A percentile compares a stretch with the other conserved stretches of the same genome.
phyloP scores from a whole-genome alignment of 2,329 filamentous ascomycete species.

The Fusarium sp. region DNA sequence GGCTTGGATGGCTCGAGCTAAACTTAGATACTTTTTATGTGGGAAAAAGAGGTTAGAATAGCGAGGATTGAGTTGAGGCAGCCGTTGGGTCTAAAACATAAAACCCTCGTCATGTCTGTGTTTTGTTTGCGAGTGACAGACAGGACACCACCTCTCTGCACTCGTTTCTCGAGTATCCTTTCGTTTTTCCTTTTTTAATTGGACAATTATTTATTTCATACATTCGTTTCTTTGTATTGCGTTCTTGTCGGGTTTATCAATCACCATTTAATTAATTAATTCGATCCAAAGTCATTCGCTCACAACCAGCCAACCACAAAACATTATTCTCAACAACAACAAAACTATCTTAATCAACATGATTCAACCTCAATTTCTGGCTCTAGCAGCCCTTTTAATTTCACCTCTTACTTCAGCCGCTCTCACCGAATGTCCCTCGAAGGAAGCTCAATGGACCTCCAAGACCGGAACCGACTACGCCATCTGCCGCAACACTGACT shows the following conservation, averaged over 20 bases:
- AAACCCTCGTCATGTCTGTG: constrained; percentile 10
- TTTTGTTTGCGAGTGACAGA: neutral
- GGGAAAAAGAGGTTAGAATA: neutral
- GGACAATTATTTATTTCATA: constrained; percentile 7
- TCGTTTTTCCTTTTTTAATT: constrained; percentile 14
- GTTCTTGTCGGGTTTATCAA: neutral
- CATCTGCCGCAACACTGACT: constrained; percentile 36
- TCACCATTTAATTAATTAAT: constrained; percentile 3
- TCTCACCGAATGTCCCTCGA: constrained; percentile 27
- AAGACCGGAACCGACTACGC: constrained; percentile 11
- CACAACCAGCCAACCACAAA: neutral
- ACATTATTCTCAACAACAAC: neutral
- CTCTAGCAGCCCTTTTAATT: constrained; percentile 32
- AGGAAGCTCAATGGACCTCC: constrained; percentile 26
- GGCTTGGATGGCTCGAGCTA: neutral
- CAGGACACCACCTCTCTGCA: constrained; percentile 22
- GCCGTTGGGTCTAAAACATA: constrained; percentile 12
- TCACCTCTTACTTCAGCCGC: constrained; percentile 27
- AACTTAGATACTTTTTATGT: constrained; percentile 16
- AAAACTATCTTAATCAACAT: constrained; percentile 1
- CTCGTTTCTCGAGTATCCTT: constrained; percentile 17
- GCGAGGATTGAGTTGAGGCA: neutral
- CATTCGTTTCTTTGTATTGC: constrained; percentile 13
- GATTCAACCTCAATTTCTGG: constrained; percentile 25
- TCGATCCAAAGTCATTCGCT: neutral